Percentiles rank a stretch among this genome's conserved stretches.
Conservation (phyloP, 1,284 basidiomycete genomes). For the Naganishia liquefaciens region DNA sequence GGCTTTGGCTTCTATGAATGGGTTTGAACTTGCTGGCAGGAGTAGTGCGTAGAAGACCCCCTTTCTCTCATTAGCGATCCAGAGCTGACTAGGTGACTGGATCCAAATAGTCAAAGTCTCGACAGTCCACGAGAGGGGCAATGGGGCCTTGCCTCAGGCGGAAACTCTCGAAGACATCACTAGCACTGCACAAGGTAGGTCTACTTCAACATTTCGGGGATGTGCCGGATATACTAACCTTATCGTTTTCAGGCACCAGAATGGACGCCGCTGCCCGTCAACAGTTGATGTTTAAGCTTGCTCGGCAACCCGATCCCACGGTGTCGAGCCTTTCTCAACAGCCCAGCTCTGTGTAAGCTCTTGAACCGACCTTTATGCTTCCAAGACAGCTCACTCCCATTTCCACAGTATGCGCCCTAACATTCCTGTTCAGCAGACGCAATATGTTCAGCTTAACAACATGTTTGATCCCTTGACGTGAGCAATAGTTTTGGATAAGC, state of each 20-base stretch:
- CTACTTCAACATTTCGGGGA: neutral
- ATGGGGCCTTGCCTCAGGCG: slow-evolving; percentile 52
- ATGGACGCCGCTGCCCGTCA: slow-evolving; percentile 91
- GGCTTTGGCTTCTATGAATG: slow-evolving; percentile 97
- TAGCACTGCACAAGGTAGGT: slow-evolving; percentile 6
- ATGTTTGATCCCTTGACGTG: slow-evolving; percentile 70
- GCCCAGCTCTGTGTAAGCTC: slow-evolving; percentile 22
- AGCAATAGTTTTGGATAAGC: neutral
- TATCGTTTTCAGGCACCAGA: slow-evolving; percentile 62
- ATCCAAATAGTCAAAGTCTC: slow-evolving; percentile 73
- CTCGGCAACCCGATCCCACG: slow-evolving; percentile 73
- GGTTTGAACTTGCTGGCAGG: slow-evolving; percentile 92
- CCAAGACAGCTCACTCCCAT: slow-evolving; percentile 37
- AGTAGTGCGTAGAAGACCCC: slow-evolving; percentile 61
- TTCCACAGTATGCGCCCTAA: slow-evolving; percentile 57
- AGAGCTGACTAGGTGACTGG: slow-evolving; percentile 4
- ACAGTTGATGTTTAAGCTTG: slow-evolving; percentile 98
- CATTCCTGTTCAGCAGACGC: slow-evolving; percentile 58
- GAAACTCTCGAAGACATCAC: slow-evolving; percentile 42
- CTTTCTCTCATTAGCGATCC: neutral
- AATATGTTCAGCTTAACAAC: slow-evolving; percentile 82
- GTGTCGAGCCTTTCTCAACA: slow-evolving; percentile 38
- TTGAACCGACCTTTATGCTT: neutral
- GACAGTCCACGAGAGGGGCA: slow-evolving; percentile 85
- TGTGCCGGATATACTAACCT: neutral